Percentiles rank a stretch among this genome's conserved stretches.
These are phyloP conservation scores for Fusarium robinianum DNA, from an alignment of 2,329 filamentous ascomycete genomes.

Conservation along the genomic window DNA sequence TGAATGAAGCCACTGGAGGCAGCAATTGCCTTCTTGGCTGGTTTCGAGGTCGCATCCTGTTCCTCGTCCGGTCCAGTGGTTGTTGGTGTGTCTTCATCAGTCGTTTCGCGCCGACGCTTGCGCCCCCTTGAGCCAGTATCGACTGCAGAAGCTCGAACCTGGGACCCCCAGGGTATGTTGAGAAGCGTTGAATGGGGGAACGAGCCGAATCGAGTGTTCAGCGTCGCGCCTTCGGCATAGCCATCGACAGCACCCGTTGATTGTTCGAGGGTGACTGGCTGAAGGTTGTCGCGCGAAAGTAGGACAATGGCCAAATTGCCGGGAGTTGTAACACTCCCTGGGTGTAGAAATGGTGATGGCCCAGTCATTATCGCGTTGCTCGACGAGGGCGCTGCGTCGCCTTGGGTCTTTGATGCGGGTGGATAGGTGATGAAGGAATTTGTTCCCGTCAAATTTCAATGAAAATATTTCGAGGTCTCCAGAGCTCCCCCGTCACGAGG, in stretches of 20 bases:
- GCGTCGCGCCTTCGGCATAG: constrained; percentile 75
- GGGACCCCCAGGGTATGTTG: constrained; percentile 84
- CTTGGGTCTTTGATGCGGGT: constrained; percentile 1
- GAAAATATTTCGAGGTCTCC: constrained; percentile 27
- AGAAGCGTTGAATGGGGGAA: constrained; percentile 81
- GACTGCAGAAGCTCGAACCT: constrained; percentile 85
- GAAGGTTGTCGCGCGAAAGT: constrained; percentile 82
- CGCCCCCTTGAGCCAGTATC: constrained; percentile 89
- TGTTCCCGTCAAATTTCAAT: constrained; percentile 15
- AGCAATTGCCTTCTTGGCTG: constrained; percentile 54
- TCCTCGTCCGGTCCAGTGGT: constrained; percentile 43
- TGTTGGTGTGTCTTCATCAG: constrained; percentile 50
- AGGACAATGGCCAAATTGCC: constrained; percentile 81
- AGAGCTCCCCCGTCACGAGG: too few relatives aligned
- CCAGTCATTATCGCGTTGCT: constrained; percentile 41
- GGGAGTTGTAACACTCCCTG: constrained; percentile 63
- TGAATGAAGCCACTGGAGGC: constrained; percentile 75
- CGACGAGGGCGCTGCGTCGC: background rate
- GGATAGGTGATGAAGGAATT: constrained; percentile 2
- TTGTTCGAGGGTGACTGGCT: constrained; percentile 72
- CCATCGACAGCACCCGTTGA: constrained; percentile 67
- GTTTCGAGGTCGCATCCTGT: constrained; percentile 40
- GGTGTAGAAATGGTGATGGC: constrained; percentile 78
- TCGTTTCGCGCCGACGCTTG: constrained; percentile 60
- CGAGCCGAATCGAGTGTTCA: constrained; percentile 93